A percentile compares a stretch with the other conserved stretches of the same genome.
These are phyloP conservation scores for Trichocladium uniseriatum DNA, from an alignment of 495 filamentous ascomycete genomes.

Conservation along the genomic window DNA sequence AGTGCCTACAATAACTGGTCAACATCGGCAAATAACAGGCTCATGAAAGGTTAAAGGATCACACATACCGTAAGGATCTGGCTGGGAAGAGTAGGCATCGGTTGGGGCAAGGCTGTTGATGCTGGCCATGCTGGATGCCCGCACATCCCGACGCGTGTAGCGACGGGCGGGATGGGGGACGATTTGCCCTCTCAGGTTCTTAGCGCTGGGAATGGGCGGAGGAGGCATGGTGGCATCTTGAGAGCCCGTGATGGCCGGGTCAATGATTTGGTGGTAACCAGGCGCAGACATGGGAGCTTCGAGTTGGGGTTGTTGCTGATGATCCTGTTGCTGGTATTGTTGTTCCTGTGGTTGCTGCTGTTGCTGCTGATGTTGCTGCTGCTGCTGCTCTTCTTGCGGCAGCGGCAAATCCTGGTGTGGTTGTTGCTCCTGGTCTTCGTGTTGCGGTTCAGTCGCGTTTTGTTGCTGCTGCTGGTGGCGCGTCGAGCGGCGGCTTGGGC, in stretches of 20 bases:
- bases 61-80: conserved; percentile 13
- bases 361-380: conserved; percentile 10
- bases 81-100: conserved; percentile 10
- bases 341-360: neutral
- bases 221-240: conserved; percentile 18
- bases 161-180: conserved; percentile 9
- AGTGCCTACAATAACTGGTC: neutral
- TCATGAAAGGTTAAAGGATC: neutral
- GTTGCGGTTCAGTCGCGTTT: conserved; percentile 3
- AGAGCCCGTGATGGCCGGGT: conserved; percentile 19
- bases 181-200: conserved; percentile 8
- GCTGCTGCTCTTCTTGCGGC: neutral
- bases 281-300: conserved; percentile 2
- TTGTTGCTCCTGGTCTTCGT: neutral
- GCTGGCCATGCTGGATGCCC: conserved; percentile 12
- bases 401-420: neutral
- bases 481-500: conserved; percentile 19
- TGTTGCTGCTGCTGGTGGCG: conserved; percentile 17
- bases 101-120: conserved; percentile 12
- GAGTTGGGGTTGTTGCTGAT: neutral
- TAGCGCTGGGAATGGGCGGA: conserved; percentile 14
- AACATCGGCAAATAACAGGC: neutral
- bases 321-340: neutral
- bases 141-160: conserved; percentile 9
- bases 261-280: conserved; percentile 3